A percentile compares a stretch with the other conserved stretches of the same genome.
phyloP scores from a whole-genome alignment of 805 yeast species.

The Lipomyces yamanashiensis region DNA sequence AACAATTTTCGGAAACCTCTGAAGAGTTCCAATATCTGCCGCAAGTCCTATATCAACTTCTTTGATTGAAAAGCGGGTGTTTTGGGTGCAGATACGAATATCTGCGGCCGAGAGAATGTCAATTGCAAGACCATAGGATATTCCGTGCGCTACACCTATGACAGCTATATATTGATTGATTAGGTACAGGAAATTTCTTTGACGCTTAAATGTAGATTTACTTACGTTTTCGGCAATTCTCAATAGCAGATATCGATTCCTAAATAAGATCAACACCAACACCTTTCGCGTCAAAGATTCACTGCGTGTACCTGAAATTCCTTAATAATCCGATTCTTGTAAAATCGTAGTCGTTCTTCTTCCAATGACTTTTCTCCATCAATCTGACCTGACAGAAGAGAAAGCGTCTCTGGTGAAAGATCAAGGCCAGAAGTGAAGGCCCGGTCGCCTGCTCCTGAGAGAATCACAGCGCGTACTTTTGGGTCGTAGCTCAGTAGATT shows the following conservation, averaged over 20 bases:
- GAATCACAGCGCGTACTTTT: constrained; percentile 58
- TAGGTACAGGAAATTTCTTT: not conserved
- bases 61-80: constrained; percentile 60
- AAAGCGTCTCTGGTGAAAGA: constrained; percentile 43
- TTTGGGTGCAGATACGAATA: constrained; percentile 60
- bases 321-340: constrained; percentile 49
- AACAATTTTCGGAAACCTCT: constrained; percentile 61
- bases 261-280: not conserved
- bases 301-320: constrained; percentile 56
- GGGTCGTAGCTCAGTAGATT: constrained; percentile 51
- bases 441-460: constrained; percentile 60
- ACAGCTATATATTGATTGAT: constrained; percentile 50
- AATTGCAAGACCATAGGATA: constrained; percentile 66
- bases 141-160: constrained; percentile 69
- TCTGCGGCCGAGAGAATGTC: constrained; percentile 66
- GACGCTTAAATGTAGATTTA: not conserved
- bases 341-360: constrained; percentile 40
- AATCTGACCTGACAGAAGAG: constrained; percentile 23
- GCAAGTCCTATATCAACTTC: constrained; percentile 76
- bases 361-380: constrained; percentile 34
- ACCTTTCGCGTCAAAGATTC: not conserved
- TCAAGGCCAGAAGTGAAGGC: constrained; percentile 71
- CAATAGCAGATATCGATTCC: constrained; percentile 24
- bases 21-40: constrained; percentile 80
- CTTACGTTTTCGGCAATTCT: constrained; percentile 37